Percentiles rank a stretch among this genome's conserved stretches.
Evolutionary conservation across 2,329 filamentous ascomycete genomes (phyloP).

Genomic region (Juglanconis juglandina): DNA sequence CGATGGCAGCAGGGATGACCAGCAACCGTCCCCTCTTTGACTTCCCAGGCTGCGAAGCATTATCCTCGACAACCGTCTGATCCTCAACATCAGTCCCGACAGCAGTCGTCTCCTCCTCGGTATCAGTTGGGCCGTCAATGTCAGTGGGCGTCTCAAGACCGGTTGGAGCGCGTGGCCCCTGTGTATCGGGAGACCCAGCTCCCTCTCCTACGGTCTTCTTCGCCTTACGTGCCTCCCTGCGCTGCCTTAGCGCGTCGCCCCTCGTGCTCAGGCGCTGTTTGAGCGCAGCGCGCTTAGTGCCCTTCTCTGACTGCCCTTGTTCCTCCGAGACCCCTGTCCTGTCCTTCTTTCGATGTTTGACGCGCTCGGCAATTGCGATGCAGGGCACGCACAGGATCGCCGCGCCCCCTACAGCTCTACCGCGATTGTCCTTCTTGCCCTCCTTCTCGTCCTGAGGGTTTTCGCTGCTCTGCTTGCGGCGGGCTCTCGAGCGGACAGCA

Average conservation of each 20-base stretch:
- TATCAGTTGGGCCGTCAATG: neutral
- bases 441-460: neutral
- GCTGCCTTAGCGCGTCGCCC: slow-evolving; percentile 2
- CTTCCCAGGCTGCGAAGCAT: neutral
- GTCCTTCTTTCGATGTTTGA: slow-evolving; percentile 1
- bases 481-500: neutral
- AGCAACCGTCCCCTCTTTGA: neutral
- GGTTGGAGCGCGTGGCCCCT: neutral
- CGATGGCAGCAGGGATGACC: neutral
- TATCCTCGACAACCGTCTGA: neutral
- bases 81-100: neutral
- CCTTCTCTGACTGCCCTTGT: neutral
- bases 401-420: neutral
- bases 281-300: neutral
- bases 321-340: neutral
- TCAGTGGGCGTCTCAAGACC: neutral
- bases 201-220: neutral
- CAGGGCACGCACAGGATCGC: slow-evolving; percentile 5
- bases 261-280: slow-evolving; percentile 9
- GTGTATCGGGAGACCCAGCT: neutral
- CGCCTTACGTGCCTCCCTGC: slow-evolving; percentile 3
- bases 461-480: neutral
- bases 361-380: neutral
- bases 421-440: neutral
- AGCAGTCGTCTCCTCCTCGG: neutral